Evolutionary conservation across 306 rosid species (phyloP).

Genomic region (Prunus dulcis): DNA sequence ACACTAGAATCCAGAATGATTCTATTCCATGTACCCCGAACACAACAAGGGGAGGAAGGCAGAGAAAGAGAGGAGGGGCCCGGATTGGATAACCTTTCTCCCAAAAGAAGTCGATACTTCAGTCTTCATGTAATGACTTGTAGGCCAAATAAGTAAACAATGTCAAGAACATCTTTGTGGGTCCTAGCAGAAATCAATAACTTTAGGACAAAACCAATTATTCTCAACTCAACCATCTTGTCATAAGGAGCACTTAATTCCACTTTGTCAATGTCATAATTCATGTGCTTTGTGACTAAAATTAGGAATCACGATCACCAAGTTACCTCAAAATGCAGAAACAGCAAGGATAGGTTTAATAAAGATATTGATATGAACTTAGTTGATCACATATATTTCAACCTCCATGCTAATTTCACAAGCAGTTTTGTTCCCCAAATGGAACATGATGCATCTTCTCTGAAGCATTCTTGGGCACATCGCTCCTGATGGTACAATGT

Average conservation of each 20-base stretch:
- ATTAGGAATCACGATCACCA: not conserved
- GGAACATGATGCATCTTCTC: not conserved
- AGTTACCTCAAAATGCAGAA: not conserved
- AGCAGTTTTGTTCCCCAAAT: no score
- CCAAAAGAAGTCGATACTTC: constrained; percentile 12
- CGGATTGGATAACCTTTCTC: constrained; percentile 3
- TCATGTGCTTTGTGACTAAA: not conserved
- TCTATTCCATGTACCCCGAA: not conserved
- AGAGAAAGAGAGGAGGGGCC: not conserved
- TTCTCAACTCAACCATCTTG: constrained; percentile 1
- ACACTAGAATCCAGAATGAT: constrained; percentile 16
- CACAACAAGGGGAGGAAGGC: not conserved
- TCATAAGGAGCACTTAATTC: not conserved
- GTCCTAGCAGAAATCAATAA: not conserved
- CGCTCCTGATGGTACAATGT: not conserved
- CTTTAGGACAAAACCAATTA: not conserved
- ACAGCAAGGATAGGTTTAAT: not conserved
- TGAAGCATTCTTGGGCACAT: not conserved
- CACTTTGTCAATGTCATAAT: no score
- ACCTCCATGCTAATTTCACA: no score
- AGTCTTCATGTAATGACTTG: constrained; percentile 24
- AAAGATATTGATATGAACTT: no score
- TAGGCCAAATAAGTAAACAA: constrained; percentile 8
- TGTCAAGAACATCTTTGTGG: constrained; percentile 14
- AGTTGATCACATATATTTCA: no score